phyloP scores from a whole-genome alignment of 2,329 filamentous ascomycete species.

The Trichoderma koningiopsis region DNA sequence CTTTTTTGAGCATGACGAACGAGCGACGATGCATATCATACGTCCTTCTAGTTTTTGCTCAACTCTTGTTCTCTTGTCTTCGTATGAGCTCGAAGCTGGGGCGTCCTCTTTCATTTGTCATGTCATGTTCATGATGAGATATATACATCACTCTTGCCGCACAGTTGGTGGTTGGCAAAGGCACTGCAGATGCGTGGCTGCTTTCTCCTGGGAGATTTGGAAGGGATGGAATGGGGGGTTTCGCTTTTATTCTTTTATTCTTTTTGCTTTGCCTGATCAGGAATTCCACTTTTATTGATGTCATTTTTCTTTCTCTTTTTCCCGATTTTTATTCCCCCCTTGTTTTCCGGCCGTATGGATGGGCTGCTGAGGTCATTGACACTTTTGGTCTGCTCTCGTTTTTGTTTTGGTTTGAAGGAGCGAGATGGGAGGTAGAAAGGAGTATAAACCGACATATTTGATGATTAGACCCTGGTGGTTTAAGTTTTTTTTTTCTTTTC shows the following conservation, averaged over 20 bases:
- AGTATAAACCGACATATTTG: conserved; percentile 11
- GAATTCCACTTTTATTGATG: conserved; percentile 3
- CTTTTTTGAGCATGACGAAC: conserved; percentile 8
- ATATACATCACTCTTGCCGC: conserved; percentile 10
- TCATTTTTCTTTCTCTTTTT: not conserved
- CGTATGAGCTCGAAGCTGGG: not conserved
- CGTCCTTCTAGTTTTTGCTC: not conserved
- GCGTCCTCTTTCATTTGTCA: conserved; percentile 12
- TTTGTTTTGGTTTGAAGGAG: not conserved
- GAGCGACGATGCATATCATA: conserved; percentile 12
- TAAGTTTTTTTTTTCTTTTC: not conserved
- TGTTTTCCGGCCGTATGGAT: not conserved
- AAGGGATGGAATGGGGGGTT: not conserved
- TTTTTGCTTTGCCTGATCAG: conserved; percentile 2
- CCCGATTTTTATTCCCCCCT: not conserved
- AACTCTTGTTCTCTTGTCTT: not conserved
- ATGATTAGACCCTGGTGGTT: conserved; percentile 24
- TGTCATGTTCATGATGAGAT: conserved; percentile 23
- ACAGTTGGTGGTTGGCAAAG: not conserved
- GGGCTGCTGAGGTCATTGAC: not conserved
- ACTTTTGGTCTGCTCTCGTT: not conserved
- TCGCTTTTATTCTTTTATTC: not conserved
- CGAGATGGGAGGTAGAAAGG: not conserved
- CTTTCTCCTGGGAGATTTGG: not conserved
- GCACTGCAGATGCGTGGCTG: not conserved